Percentiles rank a stretch among this genome's conserved stretches.
These are phyloP conservation scores for Tolypocladium endophyticum DNA, from an alignment of 2,329 filamentous ascomycete species.

Conservation along the genomic window DNA sequence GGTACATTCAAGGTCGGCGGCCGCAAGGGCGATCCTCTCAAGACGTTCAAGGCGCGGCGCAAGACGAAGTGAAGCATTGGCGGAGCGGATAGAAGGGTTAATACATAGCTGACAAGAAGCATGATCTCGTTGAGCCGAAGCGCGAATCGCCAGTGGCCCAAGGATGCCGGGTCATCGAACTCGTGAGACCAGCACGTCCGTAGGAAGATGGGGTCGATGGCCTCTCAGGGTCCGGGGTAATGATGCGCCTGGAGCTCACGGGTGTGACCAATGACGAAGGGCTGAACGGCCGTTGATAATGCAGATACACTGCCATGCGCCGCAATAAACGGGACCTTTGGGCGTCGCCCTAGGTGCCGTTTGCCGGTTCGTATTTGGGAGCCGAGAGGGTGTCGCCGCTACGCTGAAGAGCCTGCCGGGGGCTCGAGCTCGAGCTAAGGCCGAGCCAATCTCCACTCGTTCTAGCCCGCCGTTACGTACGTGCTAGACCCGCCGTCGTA, in stretches of 20 bases:
- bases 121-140: not conserved
- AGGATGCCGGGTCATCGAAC: no score
- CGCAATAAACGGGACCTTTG: no score
- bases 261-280: not conserved
- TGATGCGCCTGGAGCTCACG: not conserved
- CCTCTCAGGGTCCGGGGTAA: not conserved
- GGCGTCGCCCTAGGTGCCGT: no score
- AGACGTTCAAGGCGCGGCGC: slow-evolving; percentile 66
- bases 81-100: no score
- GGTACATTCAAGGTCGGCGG: slow-evolving; percentile 36
- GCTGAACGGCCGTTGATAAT: not conserved
- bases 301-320: no score
- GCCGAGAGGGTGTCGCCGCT: not conserved
- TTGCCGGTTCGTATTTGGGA: not conserved
- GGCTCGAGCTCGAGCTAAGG: not conserved
- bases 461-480: no score
- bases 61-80: slow-evolving; percentile 25
- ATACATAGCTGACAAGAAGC: not conserved
- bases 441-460: not conserved
- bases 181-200: no score
- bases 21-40: slow-evolving; percentile 74
- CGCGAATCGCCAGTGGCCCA: not conserved
- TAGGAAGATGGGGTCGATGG: no score
- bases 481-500: not conserved
- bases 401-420: not conserved